Evolutionary conservation across 2,329 filamentous ascomycete species (phyloP).

Genomic region (Xenosphaeropsis pyriputrescens): DNA sequence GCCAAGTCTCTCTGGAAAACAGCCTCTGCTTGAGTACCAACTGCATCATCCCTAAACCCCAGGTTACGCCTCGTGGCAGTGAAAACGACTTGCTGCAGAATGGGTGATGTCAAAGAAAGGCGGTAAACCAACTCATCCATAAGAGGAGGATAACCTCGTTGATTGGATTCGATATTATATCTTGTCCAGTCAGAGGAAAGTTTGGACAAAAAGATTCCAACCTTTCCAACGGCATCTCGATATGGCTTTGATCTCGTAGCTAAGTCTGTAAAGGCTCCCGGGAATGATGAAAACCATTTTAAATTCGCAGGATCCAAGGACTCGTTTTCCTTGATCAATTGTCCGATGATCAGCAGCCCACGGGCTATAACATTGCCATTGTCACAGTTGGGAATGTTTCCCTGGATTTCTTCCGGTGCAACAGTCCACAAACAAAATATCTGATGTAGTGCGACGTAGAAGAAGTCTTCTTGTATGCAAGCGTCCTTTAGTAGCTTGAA

Average conservation of each 20-base stretch:
- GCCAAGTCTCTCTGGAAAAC: constrained; percentile 22
- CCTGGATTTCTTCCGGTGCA: constrained; percentile 10
- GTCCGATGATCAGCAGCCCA: constrained; percentile 21
- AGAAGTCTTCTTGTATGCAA: constrained; percentile 36
- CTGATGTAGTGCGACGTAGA: constrained; percentile 54
- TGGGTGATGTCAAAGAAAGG: constrained; percentile 31
- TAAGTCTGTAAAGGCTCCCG: constrained; percentile 18
- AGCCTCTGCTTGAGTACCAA: constrained; percentile 19
- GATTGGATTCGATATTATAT: constrained; percentile 20
- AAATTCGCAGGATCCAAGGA: constrained; percentile 23
- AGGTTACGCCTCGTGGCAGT: constrained; percentile 32
- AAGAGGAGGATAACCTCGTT: constrained; percentile 35
- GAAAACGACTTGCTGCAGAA: constrained; percentile 39
- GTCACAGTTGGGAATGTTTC: constrained; percentile 20
- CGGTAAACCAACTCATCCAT: constrained; percentile 35
- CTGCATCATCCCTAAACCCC: constrained; percentile 20
- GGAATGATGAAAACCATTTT: constrained; percentile 31
- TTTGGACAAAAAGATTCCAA: constrained; percentile 27
- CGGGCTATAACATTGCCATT: constrained; percentile 7
- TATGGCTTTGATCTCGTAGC: constrained; percentile 19
- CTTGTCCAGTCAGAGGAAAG: constrained; percentile 25
- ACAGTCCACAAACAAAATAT: constrained; percentile 42
- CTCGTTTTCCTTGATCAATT: constrained; percentile 29
- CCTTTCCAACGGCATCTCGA: constrained; percentile 14
- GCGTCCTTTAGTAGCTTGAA: constrained; percentile 41